Evolutionary conservation across 179 eudicot genomes (phyloP).

Genomic region (Camellia oleifera): DNA sequence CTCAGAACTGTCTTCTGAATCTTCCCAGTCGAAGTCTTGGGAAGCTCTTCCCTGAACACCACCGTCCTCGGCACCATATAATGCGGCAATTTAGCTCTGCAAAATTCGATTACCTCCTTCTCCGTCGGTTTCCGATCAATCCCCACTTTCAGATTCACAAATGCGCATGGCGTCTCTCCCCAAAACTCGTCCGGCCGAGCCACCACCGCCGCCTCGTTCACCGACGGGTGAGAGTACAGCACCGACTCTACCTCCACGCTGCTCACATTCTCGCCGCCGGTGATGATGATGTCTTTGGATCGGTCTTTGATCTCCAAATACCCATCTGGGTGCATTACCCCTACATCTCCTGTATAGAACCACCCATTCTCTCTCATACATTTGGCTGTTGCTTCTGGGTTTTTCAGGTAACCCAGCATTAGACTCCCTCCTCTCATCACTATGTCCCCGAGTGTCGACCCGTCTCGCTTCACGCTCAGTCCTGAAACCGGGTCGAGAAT

Average conservation of each 20-base stretch:
- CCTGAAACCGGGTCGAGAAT: conserved; percentile 43
- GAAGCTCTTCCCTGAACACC: conserved; percentile 58
- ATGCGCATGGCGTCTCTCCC: conserved; percentile 83
- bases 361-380: conserved; percentile 54
- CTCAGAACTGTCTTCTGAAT: conserved; percentile 63
- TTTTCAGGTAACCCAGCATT: conserved; percentile 67
- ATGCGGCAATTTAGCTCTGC: conserved; percentile 52
- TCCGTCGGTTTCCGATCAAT: conserved; percentile 29
- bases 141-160: conserved; percentile 47
- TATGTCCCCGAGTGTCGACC: conserved; percentile 49
- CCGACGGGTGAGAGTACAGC: conserved; percentile 40
- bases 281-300: conserved; percentile 60
- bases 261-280: conserved; percentile 67
- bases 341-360: conserved; percentile 65
- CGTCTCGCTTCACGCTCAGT: conserved; percentile 43
- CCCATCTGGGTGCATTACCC: conserved; percentile 63
- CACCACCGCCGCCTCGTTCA: conserved; percentile 74
- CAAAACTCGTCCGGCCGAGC: conserved; percentile 66
- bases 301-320: conserved; percentile 64
- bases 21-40: conserved; percentile 72
- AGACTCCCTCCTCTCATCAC: conserved; percentile 52
- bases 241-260: conserved; percentile 70
- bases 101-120: conserved; percentile 46
- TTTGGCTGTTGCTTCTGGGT: conserved; percentile 36
- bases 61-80: conserved; percentile 71